phyloP scores from a whole-genome alignment of 148 eudicot genomes.

The Pouteria glomerata region DNA sequence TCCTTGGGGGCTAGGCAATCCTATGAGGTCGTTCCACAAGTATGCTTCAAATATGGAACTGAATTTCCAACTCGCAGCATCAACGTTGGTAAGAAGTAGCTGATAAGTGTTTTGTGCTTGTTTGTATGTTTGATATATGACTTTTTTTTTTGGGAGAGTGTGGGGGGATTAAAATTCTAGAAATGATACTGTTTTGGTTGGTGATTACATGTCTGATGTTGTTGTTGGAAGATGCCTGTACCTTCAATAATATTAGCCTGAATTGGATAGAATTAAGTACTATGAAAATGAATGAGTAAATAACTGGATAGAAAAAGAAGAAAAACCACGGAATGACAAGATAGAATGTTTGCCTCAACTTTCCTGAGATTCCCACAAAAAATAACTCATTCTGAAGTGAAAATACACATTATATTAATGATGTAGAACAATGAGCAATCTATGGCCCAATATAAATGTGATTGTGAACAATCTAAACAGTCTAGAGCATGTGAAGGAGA shows the following conservation, averaged over 20 bases:
- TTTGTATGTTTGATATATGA: not conserved
- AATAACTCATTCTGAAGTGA: not conserved
- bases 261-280: not conserved
- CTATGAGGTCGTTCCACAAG: constrained; percentile 5
- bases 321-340: not conserved
- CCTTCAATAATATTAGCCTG: not conserved
- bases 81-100: not conserved
- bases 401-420: not conserved
- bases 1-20: constrained; percentile 1
- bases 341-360: not conserved
- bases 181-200: not conserved
- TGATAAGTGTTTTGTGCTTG: not conserved
- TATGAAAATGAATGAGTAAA: not conserved
- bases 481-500: not conserved
- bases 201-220: not conserved
- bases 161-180: not conserved
- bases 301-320: not conserved
- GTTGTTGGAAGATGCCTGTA: not conserved
- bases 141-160: not conserved
- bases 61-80: not conserved
- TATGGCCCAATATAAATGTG: not conserved
- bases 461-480: not conserved
- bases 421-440: not conserved
- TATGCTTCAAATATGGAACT: not conserved
- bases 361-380: not conserved